Evolutionary conservation across 192 early-diverging fungal genomes (phyloP).

Genomic region (Coemansia pectinata): DNA sequence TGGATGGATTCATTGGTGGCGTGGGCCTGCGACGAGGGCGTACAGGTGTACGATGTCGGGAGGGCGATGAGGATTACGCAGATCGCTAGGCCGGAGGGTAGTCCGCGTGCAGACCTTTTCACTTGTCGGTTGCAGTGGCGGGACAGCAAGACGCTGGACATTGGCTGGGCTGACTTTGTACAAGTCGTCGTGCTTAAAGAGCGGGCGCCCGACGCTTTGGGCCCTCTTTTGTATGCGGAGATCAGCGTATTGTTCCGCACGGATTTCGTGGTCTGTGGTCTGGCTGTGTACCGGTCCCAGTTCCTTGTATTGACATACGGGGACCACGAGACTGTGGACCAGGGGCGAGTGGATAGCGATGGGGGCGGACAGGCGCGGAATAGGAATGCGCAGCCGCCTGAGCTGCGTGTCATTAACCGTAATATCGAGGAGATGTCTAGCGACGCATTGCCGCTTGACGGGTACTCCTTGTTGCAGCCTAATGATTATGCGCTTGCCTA

Average conservation of each 20-base stretch:
- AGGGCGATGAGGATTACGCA: slow-evolving; percentile 76
- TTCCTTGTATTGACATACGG: slow-evolving; percentile 53
- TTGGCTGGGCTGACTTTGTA: slow-evolving; percentile 95
- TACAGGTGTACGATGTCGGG: slow-evolving; percentile 79
- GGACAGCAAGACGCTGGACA: slow-evolving; percentile 70
- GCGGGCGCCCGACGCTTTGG: slow-evolving; percentile 12
- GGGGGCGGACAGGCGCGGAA: slow-evolving; percentile 18
- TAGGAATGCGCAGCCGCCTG: slow-evolving; percentile 69
- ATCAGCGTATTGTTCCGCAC: slow-evolving; percentile 59
- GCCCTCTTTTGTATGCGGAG: slow-evolving; percentile 52
- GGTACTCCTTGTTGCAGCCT: slow-evolving; percentile 84
- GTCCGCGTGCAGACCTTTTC: slow-evolving; percentile 82
- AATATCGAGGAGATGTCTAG: slow-evolving; percentile 83
- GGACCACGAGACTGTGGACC: slow-evolving; percentile 22
- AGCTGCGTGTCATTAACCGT: slow-evolving; percentile 84
- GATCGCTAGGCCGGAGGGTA: slow-evolving; percentile 75
- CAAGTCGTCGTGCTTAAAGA: slow-evolving; percentile 79
- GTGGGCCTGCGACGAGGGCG: slow-evolving; percentile 92
- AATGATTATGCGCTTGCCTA: slow-evolving; percentile 92
- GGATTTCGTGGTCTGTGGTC: slow-evolving; percentile 75
- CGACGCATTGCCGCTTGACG: slow-evolving; percentile 84
- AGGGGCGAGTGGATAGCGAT: background rate
- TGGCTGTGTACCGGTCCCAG: slow-evolving; percentile 65
- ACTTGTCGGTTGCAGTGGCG: slow-evolving; percentile 87
- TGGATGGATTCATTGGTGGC: slow-evolving; percentile 88